phyloP scores from a whole-genome alignment of 2,329 filamentous ascomycete species.

The Fusarium torulosum region DNA sequence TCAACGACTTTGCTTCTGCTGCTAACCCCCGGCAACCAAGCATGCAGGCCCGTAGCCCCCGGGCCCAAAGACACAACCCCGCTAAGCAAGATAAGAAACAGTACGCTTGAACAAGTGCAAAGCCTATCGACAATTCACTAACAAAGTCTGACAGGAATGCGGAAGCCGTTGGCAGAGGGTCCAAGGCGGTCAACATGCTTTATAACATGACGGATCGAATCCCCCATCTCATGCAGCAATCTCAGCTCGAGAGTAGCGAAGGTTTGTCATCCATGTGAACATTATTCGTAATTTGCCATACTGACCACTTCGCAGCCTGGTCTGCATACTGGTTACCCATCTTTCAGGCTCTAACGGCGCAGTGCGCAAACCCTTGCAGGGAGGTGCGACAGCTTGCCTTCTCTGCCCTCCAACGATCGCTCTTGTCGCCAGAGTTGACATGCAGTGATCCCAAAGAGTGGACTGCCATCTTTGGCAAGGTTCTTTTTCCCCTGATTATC shows the following conservation, averaged over 20 bases:
- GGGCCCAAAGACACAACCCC: slow-evolving; percentile 52
- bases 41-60: slow-evolving; percentile 75
- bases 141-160: slow-evolving; percentile 44
- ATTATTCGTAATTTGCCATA: neutral
- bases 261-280: slow-evolving; percentile 62
- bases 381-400: slow-evolving; percentile 93
- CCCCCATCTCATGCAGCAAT: slow-evolving; percentile 89
- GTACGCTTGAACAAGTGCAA: slow-evolving; percentile 27
- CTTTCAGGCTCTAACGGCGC: slow-evolving; percentile 86
- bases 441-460: slow-evolving; percentile 89
- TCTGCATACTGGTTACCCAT: slow-evolving; percentile 98
- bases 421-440: slow-evolving; percentile 86
- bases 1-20: slow-evolving; percentile 90
- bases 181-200: slow-evolving; percentile 84
- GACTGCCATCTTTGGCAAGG: slow-evolving; percentile 94
- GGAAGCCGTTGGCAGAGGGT: slow-evolving; percentile 78
- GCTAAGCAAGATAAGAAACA: slow-evolving; percentile 45
- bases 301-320: slow-evolving; percentile 75
- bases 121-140: neutral
- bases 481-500: slow-evolving; percentile 90
- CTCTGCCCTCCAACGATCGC: slow-evolving; percentile 83
- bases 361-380: slow-evolving; percentile 94
- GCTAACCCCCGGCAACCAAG: slow-evolving; percentile 78
- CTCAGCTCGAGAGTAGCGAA: slow-evolving; percentile 88
- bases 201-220: slow-evolving; percentile 85